Conservation (phyloP, 495 filamentous ascomycete species). For the Astrocystis sublimbata region DNA sequence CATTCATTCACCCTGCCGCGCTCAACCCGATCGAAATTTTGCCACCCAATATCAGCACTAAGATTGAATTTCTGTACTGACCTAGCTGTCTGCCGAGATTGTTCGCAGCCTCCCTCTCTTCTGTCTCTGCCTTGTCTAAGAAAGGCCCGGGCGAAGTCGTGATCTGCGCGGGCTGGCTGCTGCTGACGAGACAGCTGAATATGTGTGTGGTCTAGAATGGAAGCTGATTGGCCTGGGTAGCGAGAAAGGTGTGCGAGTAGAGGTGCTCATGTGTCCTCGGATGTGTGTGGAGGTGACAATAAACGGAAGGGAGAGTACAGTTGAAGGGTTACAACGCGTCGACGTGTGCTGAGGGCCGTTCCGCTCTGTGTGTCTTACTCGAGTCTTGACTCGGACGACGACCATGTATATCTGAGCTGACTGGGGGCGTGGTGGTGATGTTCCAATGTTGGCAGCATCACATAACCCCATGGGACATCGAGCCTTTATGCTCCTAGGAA, state of each 20-base stretch:
- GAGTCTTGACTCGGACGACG: conserved; percentile 1
- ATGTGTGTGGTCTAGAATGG: conserved; percentile 7
- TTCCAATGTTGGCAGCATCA: too few relatives aligned
- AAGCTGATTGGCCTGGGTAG: conserved; percentile 17
- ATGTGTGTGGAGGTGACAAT: conserved; percentile 16
- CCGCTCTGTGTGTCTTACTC: conserved; percentile 20
- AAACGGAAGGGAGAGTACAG: not conserved
- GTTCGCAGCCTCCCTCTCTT: too few relatives aligned
- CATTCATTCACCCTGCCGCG: not conserved
- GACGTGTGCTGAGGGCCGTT: conserved; percentile 19
- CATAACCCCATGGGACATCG: conserved; percentile 6
- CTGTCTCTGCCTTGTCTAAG: not conserved
- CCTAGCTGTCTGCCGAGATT: not conserved
- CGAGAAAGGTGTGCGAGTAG: conserved; percentile 13
- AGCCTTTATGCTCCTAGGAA: conserved; percentile 7
- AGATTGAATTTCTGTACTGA: not conserved
- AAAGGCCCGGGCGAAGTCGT: not conserved
- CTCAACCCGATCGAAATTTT: not conserved
- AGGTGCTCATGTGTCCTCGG: conserved; percentile 6
- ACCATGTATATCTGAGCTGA: not conserved
- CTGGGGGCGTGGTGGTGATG: not conserved
- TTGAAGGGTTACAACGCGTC: conserved; percentile 13
- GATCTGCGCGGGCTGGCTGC: too few relatives aligned
- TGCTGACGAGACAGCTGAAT: conserved; percentile 3
- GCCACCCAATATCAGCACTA: not conserved